A percentile compares a stretch with the other conserved stretches of the same genome.
Evolutionary conservation across 164 flowering plant species (phyloP).

Genomic region (Magnolia officinalis): DNA sequence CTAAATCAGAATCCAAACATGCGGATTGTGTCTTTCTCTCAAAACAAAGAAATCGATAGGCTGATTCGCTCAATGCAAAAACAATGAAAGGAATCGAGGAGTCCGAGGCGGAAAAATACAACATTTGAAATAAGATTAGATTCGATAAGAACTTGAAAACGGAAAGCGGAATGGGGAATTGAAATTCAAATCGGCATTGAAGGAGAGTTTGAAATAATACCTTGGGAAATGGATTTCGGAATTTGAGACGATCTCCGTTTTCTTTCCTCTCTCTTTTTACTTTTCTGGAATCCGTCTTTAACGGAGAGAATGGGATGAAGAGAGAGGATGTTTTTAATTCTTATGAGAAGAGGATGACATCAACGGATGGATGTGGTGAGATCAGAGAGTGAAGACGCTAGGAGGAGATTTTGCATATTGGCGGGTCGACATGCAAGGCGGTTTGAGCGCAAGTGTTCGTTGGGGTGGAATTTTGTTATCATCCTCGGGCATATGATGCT

Average conservation of each 20-base stretch:
- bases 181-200: no score
- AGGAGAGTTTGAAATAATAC: neutral
- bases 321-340: neutral
- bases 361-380: neutral
- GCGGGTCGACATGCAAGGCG: neutral
- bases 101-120: neutral
- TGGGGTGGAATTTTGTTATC: neutral
- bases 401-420: neutral
- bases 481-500: neutral
- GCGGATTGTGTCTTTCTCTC: no score
- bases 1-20: no score
- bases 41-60: no score
- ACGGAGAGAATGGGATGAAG: neutral
- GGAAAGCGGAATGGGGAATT: neutral
- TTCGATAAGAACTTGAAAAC: neutral
- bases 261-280: neutral
- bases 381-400: neutral
- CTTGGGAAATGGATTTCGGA: neutral
- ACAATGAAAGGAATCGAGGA: no score
- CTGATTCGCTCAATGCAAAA: no score
- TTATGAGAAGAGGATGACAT: neutral
- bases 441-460: neutral
- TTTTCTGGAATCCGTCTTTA: neutral
- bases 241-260: neutral
- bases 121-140: neutral